Base-by-base conservation (phyloP, 352 stramenopile genomes). In the Globisporangium okanoganense region DNA sequence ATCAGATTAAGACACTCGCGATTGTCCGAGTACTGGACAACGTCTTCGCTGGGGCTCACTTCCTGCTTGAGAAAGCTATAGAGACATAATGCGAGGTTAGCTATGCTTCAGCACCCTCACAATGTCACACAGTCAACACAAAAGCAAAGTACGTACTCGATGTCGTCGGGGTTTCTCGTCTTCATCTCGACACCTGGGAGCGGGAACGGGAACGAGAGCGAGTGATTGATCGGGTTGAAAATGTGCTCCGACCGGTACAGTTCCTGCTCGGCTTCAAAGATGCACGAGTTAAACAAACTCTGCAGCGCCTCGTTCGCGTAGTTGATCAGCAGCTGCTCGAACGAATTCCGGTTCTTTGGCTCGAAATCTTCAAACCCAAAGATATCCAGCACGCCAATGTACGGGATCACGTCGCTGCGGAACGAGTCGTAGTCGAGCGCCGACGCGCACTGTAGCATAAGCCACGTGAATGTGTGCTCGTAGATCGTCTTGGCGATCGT, bases 271-370 rank as follows among this genome's bases (percentile, higher is more conserved):
- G 87, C 74, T 43, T 92, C 85, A 40, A 96, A 96, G 45, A 94
- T 87, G 58, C 90, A 92, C 8, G 85, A 65, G 62, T 97, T 97
- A 67, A 97, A 97, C 1, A 94, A 73, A 58, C 80, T 89, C 66
- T 97, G 90, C 18, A 97, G 71, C 50, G 85, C 89, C 58, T 97
- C 90, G 66, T 97, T 97, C 29, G 87, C 85, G 72, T 96, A 97
- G 73, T 97, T 97, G 74, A 97, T 97, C 22, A 94, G 75, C 33
- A 97, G 55, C 64, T 97, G 90, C 69, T 97, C 90, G 52, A 97
- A 96, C 47, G 79, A 94, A 72, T 97, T 97, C 56, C 75, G 81
- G 63, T 92, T 92, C 67, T 87, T 97, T 6, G 81, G 75, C 59
- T 93, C 75, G 45, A 97, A 95, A 53, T 90, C 87, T 63, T 97